phyloP scores from a whole-genome alignment of 2,329 filamentous ascomycete species.

The Epichloe sp. region DNA sequence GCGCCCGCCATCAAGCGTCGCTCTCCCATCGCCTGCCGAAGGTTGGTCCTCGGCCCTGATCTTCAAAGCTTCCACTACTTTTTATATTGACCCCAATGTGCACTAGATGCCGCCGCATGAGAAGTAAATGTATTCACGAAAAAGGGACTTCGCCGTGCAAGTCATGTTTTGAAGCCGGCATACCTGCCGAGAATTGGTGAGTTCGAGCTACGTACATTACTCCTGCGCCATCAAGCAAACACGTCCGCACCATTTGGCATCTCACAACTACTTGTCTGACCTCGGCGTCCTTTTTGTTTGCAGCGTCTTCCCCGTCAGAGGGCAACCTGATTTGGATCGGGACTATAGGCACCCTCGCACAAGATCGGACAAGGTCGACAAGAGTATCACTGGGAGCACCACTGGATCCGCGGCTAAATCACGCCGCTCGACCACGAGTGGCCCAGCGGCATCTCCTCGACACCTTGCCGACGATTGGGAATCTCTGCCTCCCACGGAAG shows the following conservation, averaged over 20 bases:
- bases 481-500: slow-evolving; percentile 32
- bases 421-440: slow-evolving; percentile 21
- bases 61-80: no score
- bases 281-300: neutral
- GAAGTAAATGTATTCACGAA: slow-evolving; percentile 42
- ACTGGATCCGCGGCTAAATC: slow-evolving; percentile 25
- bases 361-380: slow-evolving; percentile 32
- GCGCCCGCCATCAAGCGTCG: slow-evolving; percentile 29
- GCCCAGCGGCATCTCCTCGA: slow-evolving; percentile 11
- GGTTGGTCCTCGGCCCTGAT: slow-evolving; percentile 20
- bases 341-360: slow-evolving; percentile 42
- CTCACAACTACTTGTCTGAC: neutral
- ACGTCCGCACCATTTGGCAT: no score
- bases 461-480: slow-evolving; percentile 30
- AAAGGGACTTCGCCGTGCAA: slow-evolving; percentile 34
- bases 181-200: slow-evolving; percentile 36
- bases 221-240: neutral
- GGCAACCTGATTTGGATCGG: slow-evolving; percentile 40
- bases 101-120: slow-evolving; percentile 39
- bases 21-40: slow-evolving; percentile 39
- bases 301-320: slow-evolving; percentile 39
- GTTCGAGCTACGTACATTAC: slow-evolving; percentile 7
- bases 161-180: slow-evolving; percentile 36
- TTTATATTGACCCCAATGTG: no score
- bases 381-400: slow-evolving; percentile 22